Conservation (phyloP, 1,284 basidiomycete genomes). For the Moesziomyces antarcticus region DNA sequence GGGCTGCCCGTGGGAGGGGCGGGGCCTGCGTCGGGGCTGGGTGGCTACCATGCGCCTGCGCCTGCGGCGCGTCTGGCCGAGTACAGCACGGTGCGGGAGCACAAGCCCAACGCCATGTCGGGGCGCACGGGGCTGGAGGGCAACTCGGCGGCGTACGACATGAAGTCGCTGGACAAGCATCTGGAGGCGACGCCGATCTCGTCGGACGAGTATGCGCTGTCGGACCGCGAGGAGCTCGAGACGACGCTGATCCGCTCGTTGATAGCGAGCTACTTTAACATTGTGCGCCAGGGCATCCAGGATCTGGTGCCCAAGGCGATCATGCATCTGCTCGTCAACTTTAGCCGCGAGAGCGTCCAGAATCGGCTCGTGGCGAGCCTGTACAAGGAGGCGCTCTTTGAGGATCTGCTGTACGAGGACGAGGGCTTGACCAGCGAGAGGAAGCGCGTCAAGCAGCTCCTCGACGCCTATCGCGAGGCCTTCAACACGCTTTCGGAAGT, state of each 20-base stretch:
- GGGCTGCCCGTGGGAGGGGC: constrained; percentile 56
- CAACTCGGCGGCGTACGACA: constrained; percentile 89
- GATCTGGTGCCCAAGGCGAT: constrained; percentile 88
- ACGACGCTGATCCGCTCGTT: constrained; percentile 92
- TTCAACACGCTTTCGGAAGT: constrained; percentile 72
- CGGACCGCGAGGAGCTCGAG: constrained; percentile 92
- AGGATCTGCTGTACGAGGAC: constrained; percentile 92
- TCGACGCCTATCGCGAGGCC: constrained; percentile 97
- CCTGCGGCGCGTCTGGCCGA: constrained; percentile 34
- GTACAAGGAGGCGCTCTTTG: constrained; percentile 85
- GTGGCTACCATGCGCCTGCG: constrained; percentile 34
- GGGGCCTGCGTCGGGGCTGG: constrained; percentile 42
- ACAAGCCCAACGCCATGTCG: constrained; percentile 69
- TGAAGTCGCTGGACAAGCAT: constrained; percentile 97
- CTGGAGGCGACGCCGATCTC: constrained; percentile 74
- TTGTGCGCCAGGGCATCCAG: constrained; percentile 95
- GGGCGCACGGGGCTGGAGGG: constrained; percentile 77
- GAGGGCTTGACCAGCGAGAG: constrained; percentile 93
- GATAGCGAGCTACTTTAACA: constrained; percentile 94
- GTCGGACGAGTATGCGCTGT: constrained; percentile 72
- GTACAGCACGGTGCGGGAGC: constrained; percentile 37
- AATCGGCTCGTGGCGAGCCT: constrained; percentile 90
- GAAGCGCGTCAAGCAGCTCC: constrained; percentile 88
- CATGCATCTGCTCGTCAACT: constrained; percentile 83
- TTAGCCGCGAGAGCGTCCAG: constrained; percentile 95